Percentiles rank a stretch among this genome's conserved stretches.
Evolutionary conservation across 495 filamentous ascomycete species (phyloP).

Genomic region (Entonaema liquescens): DNA sequence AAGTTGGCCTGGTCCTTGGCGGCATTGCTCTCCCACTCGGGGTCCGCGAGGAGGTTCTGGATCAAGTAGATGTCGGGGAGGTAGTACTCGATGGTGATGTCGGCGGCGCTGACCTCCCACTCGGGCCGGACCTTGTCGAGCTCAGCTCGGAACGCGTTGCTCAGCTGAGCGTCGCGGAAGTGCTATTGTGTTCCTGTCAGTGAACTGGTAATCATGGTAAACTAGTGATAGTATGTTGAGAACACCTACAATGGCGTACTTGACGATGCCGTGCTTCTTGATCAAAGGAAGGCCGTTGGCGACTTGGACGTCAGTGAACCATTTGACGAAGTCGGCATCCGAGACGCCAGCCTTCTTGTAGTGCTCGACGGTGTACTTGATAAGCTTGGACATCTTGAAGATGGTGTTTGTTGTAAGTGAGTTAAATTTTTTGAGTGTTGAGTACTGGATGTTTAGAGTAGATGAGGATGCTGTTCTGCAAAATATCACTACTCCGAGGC

Average conservation of each 20-base stretch:
- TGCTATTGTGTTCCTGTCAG: slow-evolving; percentile 2
- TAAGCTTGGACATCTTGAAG: slow-evolving; percentile 14
- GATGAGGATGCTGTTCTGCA: neutral
- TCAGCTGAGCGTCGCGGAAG: neutral
- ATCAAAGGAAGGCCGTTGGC: slow-evolving; percentile 14
- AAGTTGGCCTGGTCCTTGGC: slow-evolving; percentile 15
- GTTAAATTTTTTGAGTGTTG: neutral
- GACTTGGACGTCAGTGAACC: slow-evolving; percentile 21
- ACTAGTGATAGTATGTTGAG: neutral
- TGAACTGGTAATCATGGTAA: neutral
- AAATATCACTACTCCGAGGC: neutral
- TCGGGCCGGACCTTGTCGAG: slow-evolving; percentile 7
- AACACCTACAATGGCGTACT: slow-evolving; percentile 23
- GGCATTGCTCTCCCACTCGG: slow-evolving; percentile 24
- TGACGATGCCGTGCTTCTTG: slow-evolving; percentile 30
- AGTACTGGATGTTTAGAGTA: neutral
- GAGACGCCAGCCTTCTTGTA: slow-evolving; percentile 28
- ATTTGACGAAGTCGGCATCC: slow-evolving; percentile 22
- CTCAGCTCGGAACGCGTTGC: slow-evolving; percentile 5
- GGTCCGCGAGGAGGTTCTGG: slow-evolving; percentile 11
- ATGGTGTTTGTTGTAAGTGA: neutral
- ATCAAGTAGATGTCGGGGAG: slow-evolving; percentile 13
- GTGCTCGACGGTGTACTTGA: slow-evolving; percentile 35
- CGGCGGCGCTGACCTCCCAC: slow-evolving; percentile 27
- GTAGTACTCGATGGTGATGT: slow-evolving; percentile 28